Percentiles rank a stretch among this genome's conserved stretches.
Conservation (phyloP, 768 basidiomycete genomes). For the Rickenella mellea region DNA sequence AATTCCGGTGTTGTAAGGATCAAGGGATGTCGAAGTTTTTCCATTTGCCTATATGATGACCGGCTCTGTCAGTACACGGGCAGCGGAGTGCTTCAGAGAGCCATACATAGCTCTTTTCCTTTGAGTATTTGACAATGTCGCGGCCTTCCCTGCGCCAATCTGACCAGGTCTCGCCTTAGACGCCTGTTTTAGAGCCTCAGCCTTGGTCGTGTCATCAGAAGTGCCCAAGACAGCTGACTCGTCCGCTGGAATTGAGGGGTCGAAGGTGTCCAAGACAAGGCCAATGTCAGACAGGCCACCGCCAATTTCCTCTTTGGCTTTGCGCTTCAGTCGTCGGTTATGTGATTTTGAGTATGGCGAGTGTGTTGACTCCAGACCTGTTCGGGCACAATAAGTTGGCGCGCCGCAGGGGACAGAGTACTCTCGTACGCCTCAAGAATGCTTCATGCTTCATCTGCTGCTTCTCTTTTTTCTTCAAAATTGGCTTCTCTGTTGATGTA, state of each 20-base stretch:
- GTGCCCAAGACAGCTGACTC: conserved; percentile 1
- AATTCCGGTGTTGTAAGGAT: conserved; percentile 61
- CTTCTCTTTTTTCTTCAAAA: conserved; percentile 57
- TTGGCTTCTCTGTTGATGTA: conserved; percentile 13
- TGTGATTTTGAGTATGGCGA: conserved; percentile 67
- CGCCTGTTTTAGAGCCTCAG: background rate
- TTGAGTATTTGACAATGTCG: conserved; percentile 51
- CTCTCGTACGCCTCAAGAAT: conserved; percentile 51
- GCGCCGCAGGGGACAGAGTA: background rate
- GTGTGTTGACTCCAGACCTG: conserved; percentile 40
- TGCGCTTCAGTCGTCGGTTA: conserved; percentile 58
- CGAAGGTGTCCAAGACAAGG: conserved; percentile 6
- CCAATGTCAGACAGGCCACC: conserved; percentile 26
- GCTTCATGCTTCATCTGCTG: conserved; percentile 55
- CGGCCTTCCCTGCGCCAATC: conserved; percentile 59
- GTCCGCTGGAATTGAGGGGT: conserved; percentile 2
- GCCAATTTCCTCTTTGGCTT: conserved; percentile 31
- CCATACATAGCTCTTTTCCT: conserved; percentile 63
- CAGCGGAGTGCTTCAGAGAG: conserved; percentile 1
- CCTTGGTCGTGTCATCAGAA: background rate
- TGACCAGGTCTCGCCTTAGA: conserved; percentile 31
- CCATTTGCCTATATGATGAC: conserved; percentile 39
- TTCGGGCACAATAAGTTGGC: background rate
- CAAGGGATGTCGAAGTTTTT: conserved; percentile 60
- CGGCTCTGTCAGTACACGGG: conserved; percentile 1